phyloP scores from a whole-genome alignment of 179 eudicot genomes.

The Vitellaria paradoxa region DNA sequence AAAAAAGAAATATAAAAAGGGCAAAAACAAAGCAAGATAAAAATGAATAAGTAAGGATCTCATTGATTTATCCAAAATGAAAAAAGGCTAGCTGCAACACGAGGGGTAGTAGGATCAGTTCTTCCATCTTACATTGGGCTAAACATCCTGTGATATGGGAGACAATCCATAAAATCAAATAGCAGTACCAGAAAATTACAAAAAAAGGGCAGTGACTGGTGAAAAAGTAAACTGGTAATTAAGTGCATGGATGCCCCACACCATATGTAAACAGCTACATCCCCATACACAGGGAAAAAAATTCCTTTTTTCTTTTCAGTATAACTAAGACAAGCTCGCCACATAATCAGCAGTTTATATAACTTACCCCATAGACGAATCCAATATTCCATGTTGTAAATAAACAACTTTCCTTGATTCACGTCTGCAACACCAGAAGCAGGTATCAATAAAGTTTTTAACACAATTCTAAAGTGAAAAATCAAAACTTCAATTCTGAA shows the following conservation, averaged over 20 bases:
- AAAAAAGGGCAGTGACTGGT: neutral
- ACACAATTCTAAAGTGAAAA: neutral
- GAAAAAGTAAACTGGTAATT: neutral
- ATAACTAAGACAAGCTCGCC: neutral
- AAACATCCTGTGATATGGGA: too few species aligned
- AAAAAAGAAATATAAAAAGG: neutral
- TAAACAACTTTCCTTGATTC: slow-evolving; percentile 88
- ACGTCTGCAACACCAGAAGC: slow-evolving; percentile 52
- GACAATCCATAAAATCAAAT: too few species aligned
- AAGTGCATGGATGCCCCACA: neutral
- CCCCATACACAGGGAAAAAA: neutral
- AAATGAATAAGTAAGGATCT: neutral
- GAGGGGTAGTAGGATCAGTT: too few species aligned
- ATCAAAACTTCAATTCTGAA: neutral
- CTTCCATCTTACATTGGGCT: too few species aligned
- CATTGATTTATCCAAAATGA: neutral
- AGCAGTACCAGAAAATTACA: too few species aligned
- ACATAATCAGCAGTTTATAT: slow-evolving; percentile 1
- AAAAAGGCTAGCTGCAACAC: too few species aligned
- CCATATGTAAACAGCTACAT: neutral
- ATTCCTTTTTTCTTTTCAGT: neutral
- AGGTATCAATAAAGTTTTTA: slow-evolving; percentile 10
- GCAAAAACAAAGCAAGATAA: neutral
- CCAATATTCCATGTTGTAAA: slow-evolving; percentile 94
- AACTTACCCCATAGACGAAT: slow-evolving; percentile 98